Evolutionary conservation across 352 stramenopile species (phyloP).

Genomic region (Phytophthora pinifolia): DNA sequence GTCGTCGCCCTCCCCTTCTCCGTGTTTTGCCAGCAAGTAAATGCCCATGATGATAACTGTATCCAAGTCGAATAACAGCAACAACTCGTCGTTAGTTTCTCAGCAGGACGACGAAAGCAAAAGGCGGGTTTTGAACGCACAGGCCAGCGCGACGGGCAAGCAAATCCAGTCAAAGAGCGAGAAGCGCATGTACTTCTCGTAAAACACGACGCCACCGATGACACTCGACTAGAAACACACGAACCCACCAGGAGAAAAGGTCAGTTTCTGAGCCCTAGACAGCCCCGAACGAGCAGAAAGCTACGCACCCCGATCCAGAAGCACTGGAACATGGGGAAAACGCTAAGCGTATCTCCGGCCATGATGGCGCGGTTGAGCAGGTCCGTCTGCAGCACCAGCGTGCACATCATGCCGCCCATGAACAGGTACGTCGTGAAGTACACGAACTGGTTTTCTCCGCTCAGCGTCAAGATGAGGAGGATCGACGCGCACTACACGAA

Average conservation of each 20-base stretch:
- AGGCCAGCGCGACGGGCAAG: conserved; percentile 69
- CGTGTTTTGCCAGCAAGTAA: conserved; percentile 80
- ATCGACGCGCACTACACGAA: conserved; percentile 80
- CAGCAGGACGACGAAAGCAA: neutral
- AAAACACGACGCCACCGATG: conserved; percentile 83
- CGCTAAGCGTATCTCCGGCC: conserved; percentile 78
- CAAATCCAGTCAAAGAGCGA: conserved; percentile 81
- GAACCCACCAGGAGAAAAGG: conserved; percentile 8
- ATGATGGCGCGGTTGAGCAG: conserved; percentile 86
- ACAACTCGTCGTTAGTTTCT: conserved; percentile 3
- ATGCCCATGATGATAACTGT: conserved; percentile 85
- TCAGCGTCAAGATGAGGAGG: conserved; percentile 73
- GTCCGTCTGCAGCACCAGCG: conserved; percentile 82
- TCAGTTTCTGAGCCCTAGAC: conserved; percentile 8
- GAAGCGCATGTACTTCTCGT: conserved; percentile 83
- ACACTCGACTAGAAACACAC: conserved; percentile 63
- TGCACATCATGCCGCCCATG: conserved; percentile 78
- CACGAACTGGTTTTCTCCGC: conserved; percentile 82
- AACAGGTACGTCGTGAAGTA: conserved; percentile 88
- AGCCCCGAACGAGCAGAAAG: conserved; percentile 1
- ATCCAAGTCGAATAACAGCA: neutral
- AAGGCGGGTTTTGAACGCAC: conserved; percentile 36
- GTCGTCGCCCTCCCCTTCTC: conserved; percentile 50
- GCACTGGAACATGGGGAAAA: conserved; percentile 89
- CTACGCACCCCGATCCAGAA: conserved; percentile 84